Evolutionary conservation across 495 filamentous ascomycete genomes (phyloP), one percentile per base, ranked within the genome.

Genomic region (Penicillium samsonianum): DNA sequence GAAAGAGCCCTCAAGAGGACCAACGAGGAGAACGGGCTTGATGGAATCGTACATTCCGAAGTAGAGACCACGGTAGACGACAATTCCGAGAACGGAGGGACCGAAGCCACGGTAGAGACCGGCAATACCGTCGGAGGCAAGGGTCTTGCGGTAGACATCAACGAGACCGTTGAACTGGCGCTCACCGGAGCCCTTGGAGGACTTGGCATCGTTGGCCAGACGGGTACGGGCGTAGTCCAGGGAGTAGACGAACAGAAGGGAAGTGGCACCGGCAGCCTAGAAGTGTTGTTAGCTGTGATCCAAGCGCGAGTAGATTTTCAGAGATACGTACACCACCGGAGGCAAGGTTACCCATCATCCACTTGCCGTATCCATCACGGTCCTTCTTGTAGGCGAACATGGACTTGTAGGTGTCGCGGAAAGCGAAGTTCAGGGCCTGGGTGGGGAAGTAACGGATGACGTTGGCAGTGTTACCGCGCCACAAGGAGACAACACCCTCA

Each of bases 381-480:
- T 98, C 94, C 88, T 98, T 98, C 91, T 97, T 98, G 89, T 89
- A 98, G 75, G 90, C 88, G 88, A 98, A 98, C 93, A 98, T 96
- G 65, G 87, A 82, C 90, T 98, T 98, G 90, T 96, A 98, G 85
- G 92, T 96, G 78, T 98, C 94, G 81, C 95, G 95, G 94, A 98
- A 98, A 72, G 94, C 94, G 76, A 98, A 98, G 91, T 98, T 98
- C 73, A 98, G 82, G 64, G 94, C 94, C 87, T 98, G 94, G 73
- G 94, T 98, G 63, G 94, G 94, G 90, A 98, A 98, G 86, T 98
- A 98, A 87, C 94, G 95, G 83, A 98, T 96, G 80, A 98, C 94
- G 87, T 98, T 98, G 90, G 94, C 94, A 72, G 94, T 98, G 89
- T 98, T 98, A 80, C 94, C 94, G 86, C 94, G 84, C 94, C 94